Base-by-base conservation (phyloP, 2,329 filamentous ascomycete species). In the Cordyceps cateniannulata region DNA sequence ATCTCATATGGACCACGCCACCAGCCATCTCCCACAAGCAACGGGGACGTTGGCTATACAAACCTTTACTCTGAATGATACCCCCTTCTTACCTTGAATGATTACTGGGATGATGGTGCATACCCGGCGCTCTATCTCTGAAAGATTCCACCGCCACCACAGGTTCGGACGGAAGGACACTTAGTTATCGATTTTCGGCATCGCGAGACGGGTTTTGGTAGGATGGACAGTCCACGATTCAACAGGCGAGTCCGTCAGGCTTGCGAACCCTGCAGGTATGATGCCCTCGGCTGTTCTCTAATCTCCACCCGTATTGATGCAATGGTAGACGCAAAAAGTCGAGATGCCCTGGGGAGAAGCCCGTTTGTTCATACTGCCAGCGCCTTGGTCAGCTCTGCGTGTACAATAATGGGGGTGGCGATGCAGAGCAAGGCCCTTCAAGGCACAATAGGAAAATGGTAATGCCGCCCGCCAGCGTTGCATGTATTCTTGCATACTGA, bases 281-380 rank as follows among this genome's bases (percentile, higher is more conserved):
- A 25, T 24, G 10, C 47, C 49, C n/a, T 45, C 10, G 25, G 7
- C 35, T 22, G 3, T 14, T 8, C 1, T 27, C 10, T 14, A 16
- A 27, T 8, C 10, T 6, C 1, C 18, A 32, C 8, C 3, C 20
- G 14, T 50, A 32, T 25, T 51, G 38, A 56, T 40, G 10, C 22
- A 20, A 27, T 51, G 27, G 7, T 10, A 81, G 79, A 61, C 74
- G 79, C 47, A 82, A 81, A 67, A 82, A 82, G 66, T 76, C 77
- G 32, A 75, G 75, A 68, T 82, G 79, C 62, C 77, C 78, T 1
- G 79, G 79, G 9, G 79, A 81, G 64, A 74, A 77, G 60, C 79
- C 79, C 0, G 65, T 72, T 0, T 82, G 79, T 65, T 80, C 79
- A 2, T 73, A 78, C 56, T 82, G 79, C 68, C 70, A 74, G 35